phyloP scores from a whole-genome alignment of 225 moss, liverwort and hornwort species.

The Sphagnum tenellum region DNA sequence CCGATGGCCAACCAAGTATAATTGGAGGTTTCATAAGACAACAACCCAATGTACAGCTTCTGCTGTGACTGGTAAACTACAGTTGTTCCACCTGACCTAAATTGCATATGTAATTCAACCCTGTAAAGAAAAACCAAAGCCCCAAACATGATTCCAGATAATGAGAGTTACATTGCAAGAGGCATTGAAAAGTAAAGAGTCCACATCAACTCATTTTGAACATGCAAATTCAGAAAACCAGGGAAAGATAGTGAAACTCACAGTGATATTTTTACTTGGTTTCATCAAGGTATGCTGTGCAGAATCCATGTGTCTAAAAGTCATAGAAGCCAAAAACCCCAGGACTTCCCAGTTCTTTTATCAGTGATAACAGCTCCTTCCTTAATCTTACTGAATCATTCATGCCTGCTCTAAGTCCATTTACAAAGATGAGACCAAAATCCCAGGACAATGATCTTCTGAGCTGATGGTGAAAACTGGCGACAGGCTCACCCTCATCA shows the following conservation, averaged over 20 bases:
- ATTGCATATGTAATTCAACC: constrained; percentile 97
- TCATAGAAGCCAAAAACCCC: constrained; percentile 94
- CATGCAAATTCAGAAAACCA: no score
- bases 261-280: constrained; percentile 96
- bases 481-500: no score
- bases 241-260: constrained; percentile 15
- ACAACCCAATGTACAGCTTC: constrained; percentile 90
- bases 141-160: no score
- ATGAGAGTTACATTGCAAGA: no score
- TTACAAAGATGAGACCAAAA: no score
- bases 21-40: constrained; percentile 87
- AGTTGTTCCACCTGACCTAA: constrained; percentile 67
- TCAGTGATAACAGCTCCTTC: constrained; percentile 97
- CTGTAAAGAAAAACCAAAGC: constrained; percentile 21
- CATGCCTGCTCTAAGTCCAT: constrained; percentile 69
- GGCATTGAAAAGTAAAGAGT: no score
- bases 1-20: constrained; percentile 82
- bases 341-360: constrained; percentile 85
- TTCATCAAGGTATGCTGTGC: constrained; percentile 95
- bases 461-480: no score
- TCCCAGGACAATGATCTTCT: no score
- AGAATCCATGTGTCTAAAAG: constrained; percentile 98
- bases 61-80: constrained; percentile 75
- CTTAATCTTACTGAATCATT: constrained; percentile 73
- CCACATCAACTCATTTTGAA: no score